These are phyloP conservation scores for Volvox africanus DNA, from an alignment of 139 green algal species.

Conservation along the genomic window DNA sequence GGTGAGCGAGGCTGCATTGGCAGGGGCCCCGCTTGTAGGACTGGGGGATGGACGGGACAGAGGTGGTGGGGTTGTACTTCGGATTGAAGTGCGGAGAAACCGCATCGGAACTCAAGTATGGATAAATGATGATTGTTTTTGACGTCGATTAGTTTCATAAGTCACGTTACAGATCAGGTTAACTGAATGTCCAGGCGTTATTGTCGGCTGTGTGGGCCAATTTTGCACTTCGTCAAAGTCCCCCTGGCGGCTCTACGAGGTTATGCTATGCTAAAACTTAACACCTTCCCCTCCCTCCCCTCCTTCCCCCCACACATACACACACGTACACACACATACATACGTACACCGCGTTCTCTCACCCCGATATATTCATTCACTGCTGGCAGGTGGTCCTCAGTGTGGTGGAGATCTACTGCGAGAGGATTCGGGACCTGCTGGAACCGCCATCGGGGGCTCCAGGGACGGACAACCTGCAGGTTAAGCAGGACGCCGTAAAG, in stretches of 20 bases:
- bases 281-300: not conserved
- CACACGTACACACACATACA: not conserved
- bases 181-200: not conserved
- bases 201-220: not conserved
- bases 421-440: slow-evolving; percentile 84
- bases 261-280: too few species aligned
- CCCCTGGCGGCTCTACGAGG: slow-evolving; percentile 52
- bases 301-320: too few species aligned
- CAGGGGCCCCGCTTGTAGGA: too few species aligned
- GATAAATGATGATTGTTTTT: too few species aligned
- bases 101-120: too few species aligned
- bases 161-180: too few species aligned
- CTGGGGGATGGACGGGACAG: too few species aligned
- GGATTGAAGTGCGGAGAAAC: too few species aligned
- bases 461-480: slow-evolving; percentile 71
- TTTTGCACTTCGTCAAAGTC: not conserved
- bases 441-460: slow-evolving; percentile 3
- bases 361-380: not conserved
- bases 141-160: too few species aligned
- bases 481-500: slow-evolving; percentile 65
- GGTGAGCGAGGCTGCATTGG: not conserved
- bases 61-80: too few species aligned
- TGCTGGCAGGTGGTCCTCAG: slow-evolving; percentile 69
- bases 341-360: too few species aligned
- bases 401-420: slow-evolving; percentile 88